Evolutionary conservation across 257 asterid species (phyloP).

Genomic region (Solanum bulbocastanum): DNA sequence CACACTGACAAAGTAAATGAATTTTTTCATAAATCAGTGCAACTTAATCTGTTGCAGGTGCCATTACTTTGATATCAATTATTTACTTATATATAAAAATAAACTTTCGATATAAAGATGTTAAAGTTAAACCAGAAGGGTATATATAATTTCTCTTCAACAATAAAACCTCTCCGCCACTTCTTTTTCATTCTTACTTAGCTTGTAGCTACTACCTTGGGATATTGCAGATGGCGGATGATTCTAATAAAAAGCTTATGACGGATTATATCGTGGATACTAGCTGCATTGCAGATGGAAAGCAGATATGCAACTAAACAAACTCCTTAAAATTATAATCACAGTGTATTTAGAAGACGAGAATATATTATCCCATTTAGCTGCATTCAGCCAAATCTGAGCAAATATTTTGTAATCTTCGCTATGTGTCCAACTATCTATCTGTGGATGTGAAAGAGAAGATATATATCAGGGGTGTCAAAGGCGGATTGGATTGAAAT

Average conservation of each 20-base stretch:
- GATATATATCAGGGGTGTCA: background rate
- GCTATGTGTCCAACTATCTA: background rate
- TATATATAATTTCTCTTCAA: background rate
- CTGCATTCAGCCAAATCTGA: background rate
- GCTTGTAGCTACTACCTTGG: background rate
- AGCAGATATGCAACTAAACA: conserved; percentile 4
- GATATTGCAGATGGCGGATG: conserved; percentile 61
- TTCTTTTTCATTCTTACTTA: background rate
- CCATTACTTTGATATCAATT: background rate
- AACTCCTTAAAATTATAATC: background rate
- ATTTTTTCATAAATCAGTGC: background rate
- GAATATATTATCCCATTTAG: background rate
- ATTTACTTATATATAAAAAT: background rate
- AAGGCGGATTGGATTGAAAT: too few relatives aligned
- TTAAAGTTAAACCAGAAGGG: background rate
- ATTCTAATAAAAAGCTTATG: conserved; percentile 62
- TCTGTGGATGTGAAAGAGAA: background rate
- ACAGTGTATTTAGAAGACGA: background rate
- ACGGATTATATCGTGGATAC: conserved; percentile 72
- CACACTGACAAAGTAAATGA: background rate
- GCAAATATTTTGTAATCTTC: background rate
- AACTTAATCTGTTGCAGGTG: background rate
- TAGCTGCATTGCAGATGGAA: conserved; percentile 28
- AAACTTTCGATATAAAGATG: background rate
- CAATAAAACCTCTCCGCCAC: background rate